phyloP scores from a whole-genome alignment of 805 yeast species.

The Candida tammaniensis region DNA sequence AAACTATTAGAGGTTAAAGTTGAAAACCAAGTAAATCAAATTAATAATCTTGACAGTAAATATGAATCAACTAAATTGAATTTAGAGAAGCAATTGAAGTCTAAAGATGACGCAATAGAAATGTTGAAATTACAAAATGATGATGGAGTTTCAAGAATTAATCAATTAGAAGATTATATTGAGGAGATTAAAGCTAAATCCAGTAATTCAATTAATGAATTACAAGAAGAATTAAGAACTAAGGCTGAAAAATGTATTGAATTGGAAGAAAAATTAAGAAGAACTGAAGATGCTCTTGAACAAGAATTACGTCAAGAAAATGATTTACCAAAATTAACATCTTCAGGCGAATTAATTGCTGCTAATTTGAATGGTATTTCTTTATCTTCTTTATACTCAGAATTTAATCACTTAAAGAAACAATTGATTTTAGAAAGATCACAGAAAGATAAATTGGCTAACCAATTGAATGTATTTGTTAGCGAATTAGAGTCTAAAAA shows the following conservation, averaged over 20 bases:
- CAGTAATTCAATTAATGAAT: conserved; percentile 29
- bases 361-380: conserved; percentile 51
- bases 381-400: conserved; percentile 62
- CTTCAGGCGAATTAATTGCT: conserved; percentile 54
- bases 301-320: conserved; percentile 37
- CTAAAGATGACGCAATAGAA: conserved; percentile 60
- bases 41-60: conserved; percentile 21
- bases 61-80: conserved; percentile 48
- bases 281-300: conserved; percentile 42
- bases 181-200: conserved; percentile 41
- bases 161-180: conserved; percentile 48
- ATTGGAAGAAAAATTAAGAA: conserved; percentile 33
- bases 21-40: conserved; percentile 22
- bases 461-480: conserved; percentile 68
- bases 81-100: conserved; percentile 32
- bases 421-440: conserved; percentile 67
- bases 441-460: conserved; percentile 66
- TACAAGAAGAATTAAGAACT: conserved; percentile 32
- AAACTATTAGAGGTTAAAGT: conserved; percentile 46
- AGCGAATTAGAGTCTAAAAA: conserved; percentile 74
- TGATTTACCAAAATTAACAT: conserved; percentile 45
- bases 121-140: conserved; percentile 52
- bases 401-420: conserved; percentile 59
- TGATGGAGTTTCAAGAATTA: conserved; percentile 51
- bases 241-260: conserved; percentile 31